Conservation (phyloP, 1,139 yeast species). For the Debaryomyces udenii region DNA sequence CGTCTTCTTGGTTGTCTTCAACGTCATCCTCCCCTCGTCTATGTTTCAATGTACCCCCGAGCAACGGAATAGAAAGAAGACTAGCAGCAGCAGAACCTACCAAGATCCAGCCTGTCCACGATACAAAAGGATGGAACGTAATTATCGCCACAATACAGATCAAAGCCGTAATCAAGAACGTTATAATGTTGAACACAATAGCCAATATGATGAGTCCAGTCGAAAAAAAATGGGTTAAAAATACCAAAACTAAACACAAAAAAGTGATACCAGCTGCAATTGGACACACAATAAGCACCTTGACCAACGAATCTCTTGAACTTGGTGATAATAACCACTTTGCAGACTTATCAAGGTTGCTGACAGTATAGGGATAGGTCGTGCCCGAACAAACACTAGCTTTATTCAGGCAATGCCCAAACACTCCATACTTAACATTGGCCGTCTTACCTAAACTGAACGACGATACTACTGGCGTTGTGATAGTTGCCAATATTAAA, state of each 20-base stretch:
- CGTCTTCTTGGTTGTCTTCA: conserved; percentile 24
- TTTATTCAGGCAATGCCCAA: conserved; percentile 67
- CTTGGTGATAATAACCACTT: conserved; percentile 28
- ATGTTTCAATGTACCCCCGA: conserved; percentile 27
- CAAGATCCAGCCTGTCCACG: conserved; percentile 72
- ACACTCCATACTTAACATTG: conserved; percentile 74
- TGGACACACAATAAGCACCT: conserved; percentile 76
- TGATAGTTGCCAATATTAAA: conserved; percentile 53
- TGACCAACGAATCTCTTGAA: conserved; percentile 69
- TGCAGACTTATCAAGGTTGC: conserved; percentile 21
- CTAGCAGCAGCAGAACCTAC: conserved; percentile 65
- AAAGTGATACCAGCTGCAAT: conserved; percentile 80
- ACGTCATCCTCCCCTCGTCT: conserved; percentile 29
- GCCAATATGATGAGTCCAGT: conserved; percentile 26
- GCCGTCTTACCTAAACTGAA: conserved; percentile 44
- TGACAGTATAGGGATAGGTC: conserved; percentile 36
- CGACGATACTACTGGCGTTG: conserved; percentile 45
- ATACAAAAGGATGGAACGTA: conserved; percentile 62
- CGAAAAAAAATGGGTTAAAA: conserved; percentile 31
- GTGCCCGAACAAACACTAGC: conserved; percentile 50
- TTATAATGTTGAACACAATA: conserved; percentile 38
- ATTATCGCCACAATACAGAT: conserved; percentile 57
- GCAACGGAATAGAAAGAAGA: conserved; percentile 37
- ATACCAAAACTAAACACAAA: conserved; percentile 38
- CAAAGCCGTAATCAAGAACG: conserved; percentile 55